These are phyloP conservation scores for Tylopilus vinaceipallidus DNA, from an alignment of 768 basidiomycete genomes.

Conservation along the genomic window DNA sequence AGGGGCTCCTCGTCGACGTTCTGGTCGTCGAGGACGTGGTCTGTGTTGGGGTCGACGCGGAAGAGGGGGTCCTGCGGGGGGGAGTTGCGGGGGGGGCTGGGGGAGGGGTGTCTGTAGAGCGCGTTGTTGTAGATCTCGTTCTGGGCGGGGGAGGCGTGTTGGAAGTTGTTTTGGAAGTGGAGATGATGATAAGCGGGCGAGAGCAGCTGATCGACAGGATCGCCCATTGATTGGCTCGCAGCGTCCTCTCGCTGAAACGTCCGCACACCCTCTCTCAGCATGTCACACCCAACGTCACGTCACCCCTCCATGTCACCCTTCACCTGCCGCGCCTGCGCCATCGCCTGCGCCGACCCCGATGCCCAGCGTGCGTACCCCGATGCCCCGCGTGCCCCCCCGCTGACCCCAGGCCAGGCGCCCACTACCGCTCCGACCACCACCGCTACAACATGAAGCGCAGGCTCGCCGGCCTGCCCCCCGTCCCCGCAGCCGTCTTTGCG, in stretches of 20 bases:
- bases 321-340: slow-evolving; percentile 88
- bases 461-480: slow-evolving; percentile 85
- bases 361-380: slow-evolving; percentile 67
- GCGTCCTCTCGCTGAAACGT: slow-evolving; percentile 29
- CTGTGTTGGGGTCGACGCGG: slow-evolving; percentile 14
- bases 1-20: slow-evolving; percentile 92
- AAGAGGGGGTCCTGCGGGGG: slow-evolving; percentile 35
- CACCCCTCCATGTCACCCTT: slow-evolving; percentile 19
- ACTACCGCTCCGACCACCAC: slow-evolving; percentile 94
- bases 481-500: slow-evolving; percentile 75
- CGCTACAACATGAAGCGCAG: slow-evolving; percentile 98
- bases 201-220: slow-evolving; percentile 63
- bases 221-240: slow-evolving; percentile 51
- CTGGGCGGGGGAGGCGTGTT: slow-evolving; percentile 22
- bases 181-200: slow-evolving; percentile 52
- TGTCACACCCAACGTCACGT: slow-evolving; percentile 11
- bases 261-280: slow-evolving; percentile 2
- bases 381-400: neutral
- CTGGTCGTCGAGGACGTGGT: slow-evolving; percentile 36
- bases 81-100: slow-evolving; percentile 32
- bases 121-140: slow-evolving; percentile 20
- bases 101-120: slow-evolving; percentile 32
- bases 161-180: slow-evolving; percentile 32
- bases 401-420: slow-evolving; percentile 52
- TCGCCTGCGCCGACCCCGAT: slow-evolving; percentile 79